Base-by-base conservation (phyloP, 139 green algal species). In the Haematococcus sp. region DNA sequence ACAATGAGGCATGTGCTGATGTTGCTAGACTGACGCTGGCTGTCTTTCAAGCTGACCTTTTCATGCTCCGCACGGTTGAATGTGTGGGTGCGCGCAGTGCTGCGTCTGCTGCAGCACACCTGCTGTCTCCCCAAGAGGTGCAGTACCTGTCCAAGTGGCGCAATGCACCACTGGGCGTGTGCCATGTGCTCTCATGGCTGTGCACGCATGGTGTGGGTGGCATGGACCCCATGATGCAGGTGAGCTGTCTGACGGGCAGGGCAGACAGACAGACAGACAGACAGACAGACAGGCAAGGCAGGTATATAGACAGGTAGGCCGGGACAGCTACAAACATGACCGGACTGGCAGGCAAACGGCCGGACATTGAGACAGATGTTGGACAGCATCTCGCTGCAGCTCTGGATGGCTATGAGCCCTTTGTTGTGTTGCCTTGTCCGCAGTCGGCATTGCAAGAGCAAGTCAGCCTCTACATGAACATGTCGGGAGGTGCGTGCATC, bases 381-480 rank as follows among this genome's bases (percentile, higher is more conserved):
- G n/a, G n/a, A n/a, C n/a, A n/a, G n/a, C n/a, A n/a, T n/a, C n/a
- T n/a, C n/a, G n/a, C n/a, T n/a, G n/a, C n/a, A n/a, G n/a, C n/a
- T n/a, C n/a, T n/a, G n/a, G n/a, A n/a, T n/a, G n/a, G n/a, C n/a
- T n/a, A n/a, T n/a, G n/a, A n/a, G 54, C 11, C 54, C 27, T 9
- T 61, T 61, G 22, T 61, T 61, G 54, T 61, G 54, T 23, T 61
- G 54, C 22, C 16, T 61, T 74, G 49, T 46, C 34, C 64, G 68
- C 68, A 70, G 43, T 23, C 59, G 40, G 4, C n/a, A 4, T 25
- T 75, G 28, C 27, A 79, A 64, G 64, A 73, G 23, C 74, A 85
- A 56, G 65, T 85, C 11, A 55, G 54, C 35, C 70, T 81, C 27
- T 85, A 76, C 59, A 68, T 76, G 16, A 85, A 85, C 70, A 77